Base-by-base conservation (phyloP, 305 asterid species). In the Caryopteris hybrid region DNA sequence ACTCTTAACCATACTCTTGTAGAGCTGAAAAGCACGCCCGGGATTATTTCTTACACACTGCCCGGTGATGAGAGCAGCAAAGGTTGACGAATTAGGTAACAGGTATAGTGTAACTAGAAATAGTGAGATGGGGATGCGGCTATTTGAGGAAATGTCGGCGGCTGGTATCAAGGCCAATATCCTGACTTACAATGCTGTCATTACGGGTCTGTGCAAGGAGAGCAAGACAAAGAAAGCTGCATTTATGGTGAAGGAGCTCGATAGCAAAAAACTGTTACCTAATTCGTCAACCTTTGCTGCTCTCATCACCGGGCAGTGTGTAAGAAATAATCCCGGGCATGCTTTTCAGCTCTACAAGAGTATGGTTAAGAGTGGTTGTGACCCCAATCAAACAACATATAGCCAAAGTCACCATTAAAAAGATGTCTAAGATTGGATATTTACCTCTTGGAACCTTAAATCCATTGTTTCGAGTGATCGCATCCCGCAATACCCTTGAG, bases 211-310 rank as follows among this genome's bases (percentile, higher is more conserved):
- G 6, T 87, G 95, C 79, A 89, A 79, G 74, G 85, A 79, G 70
- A 95, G 98, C 58, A 94, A 91, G 88, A 91, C 98, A 5, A 89
- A 84, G 88, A 91, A 89, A 77, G 96, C 99, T 79, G 99, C 96
- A 8, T 76, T 77, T 74, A 59, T 94, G 90, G 93, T 91, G 50
- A 87, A 82, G 74, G 95, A 86, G 58, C 97, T 91, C 13, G 99
- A 91, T 75, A 81, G 71, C 68, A 83, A 79, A 51, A 88, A 85
- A 23, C 60, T 91, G 25, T 87, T 83, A 7, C 99, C 99, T 0
- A 91, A 91, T 69, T 68, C 97, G 9, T 86, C 97, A 48, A 94
- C 99, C 5, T 94, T 94, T 78, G 84, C 91, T 51, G 91, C 93
- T 55, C 95, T 94, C 67, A 85, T 94, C 66, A 74, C 61, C 0